Evolutionary conservation across 495 filamentous ascomycete genomes (phyloP).

Genomic region (Melanomma pulvis-pyrius): DNA sequence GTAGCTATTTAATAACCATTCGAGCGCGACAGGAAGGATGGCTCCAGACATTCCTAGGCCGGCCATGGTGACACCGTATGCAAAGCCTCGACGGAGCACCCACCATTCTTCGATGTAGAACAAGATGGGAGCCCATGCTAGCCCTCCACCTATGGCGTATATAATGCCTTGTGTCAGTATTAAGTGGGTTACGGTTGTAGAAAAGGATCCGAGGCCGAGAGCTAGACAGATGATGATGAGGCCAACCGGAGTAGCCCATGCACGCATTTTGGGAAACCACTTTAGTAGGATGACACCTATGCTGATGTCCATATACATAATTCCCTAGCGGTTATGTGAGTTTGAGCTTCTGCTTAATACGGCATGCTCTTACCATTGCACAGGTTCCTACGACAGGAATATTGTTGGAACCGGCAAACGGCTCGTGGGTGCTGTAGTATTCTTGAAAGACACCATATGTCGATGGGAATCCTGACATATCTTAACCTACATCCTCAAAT

Average conservation of each 20-base stretch:
- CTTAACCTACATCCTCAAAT: not conserved
- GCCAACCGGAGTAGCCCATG: conserved; percentile 47
- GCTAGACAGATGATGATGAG: conserved; percentile 40
- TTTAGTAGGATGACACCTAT: conserved; percentile 46
- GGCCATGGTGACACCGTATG: conserved; percentile 61
- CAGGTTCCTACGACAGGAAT: conserved; percentile 58
- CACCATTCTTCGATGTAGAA: conserved; percentile 63
- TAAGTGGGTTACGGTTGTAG: conserved; percentile 50
- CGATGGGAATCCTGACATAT: conserved; percentile 61
- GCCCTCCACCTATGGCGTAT: conserved; percentile 53
- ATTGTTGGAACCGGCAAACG: conserved; percentile 46
- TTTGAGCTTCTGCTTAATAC: not conserved
- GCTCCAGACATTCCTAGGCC: conserved; percentile 51
- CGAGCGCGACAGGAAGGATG: conserved; percentile 44
- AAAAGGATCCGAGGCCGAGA: conserved; percentile 51
- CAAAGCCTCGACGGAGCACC: conserved; percentile 54
- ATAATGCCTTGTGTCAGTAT: conserved; percentile 59
- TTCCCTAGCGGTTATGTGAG: conserved; percentile 36
- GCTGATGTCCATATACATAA: conserved; percentile 54
- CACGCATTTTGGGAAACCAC: conserved; percentile 38
- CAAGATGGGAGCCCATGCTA: conserved; percentile 55
- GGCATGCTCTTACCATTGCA: conserved; percentile 44
- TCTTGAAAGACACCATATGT: conserved; percentile 65
- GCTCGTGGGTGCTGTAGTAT: conserved; percentile 56
- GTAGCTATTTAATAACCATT: conserved; percentile 53